Base-by-base conservation (phyloP, 78 protist genomes). In the Parvularia atlantis region DNA sequence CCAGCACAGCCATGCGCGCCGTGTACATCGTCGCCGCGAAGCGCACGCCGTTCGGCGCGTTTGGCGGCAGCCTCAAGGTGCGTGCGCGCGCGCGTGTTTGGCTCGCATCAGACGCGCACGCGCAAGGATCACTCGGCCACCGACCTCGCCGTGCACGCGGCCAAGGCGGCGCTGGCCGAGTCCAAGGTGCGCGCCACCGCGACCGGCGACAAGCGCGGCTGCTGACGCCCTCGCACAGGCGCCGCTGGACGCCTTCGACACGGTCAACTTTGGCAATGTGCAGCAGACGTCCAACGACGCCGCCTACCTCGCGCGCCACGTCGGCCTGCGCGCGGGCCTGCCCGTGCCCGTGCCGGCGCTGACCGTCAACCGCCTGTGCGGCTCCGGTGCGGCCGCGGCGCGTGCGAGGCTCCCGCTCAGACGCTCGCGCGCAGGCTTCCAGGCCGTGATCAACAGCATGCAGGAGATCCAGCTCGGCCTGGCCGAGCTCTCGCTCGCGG, bases 21-120 rank as follows among this genome's bases (percentile, higher is more conserved):
- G 59, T 88, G 22, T 74, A 66, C 73, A 75, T 89, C n/a, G 81
- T 89, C 7, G 85, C 69, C 31, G 93, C 93, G 22, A 69, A 73
- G 76, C 79, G 93, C 40, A 84, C 93, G 13, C 69, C 93, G n/a
- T 66, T 84, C 28, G 93, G 93, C 46, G 56, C 78, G 4, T 84
- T 84, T 28, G 84, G 84, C 3, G 93, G 93, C 13, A 40, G 50
- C 19, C 70, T 89, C 16, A 63, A 57, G 63, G 7, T 44, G n/a
- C n/a, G n/a, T n/a, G n/a, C n/a, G n/a, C n/a, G n/a, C n/a, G n/a
- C n/a, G n/a, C n/a, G 7, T 44, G 7, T 44, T 44, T 7, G 50
- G 50, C 50, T 44, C 7, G 7, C 13, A 7, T 44, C 50, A 44
- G 26, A 13, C 13, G 50, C 7, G 13, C 7, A 44, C 13, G 7